phyloP scores from a whole-genome alignment of 495 filamentous ascomycete genomes.

The Lophiostoma macrostomum region DNA sequence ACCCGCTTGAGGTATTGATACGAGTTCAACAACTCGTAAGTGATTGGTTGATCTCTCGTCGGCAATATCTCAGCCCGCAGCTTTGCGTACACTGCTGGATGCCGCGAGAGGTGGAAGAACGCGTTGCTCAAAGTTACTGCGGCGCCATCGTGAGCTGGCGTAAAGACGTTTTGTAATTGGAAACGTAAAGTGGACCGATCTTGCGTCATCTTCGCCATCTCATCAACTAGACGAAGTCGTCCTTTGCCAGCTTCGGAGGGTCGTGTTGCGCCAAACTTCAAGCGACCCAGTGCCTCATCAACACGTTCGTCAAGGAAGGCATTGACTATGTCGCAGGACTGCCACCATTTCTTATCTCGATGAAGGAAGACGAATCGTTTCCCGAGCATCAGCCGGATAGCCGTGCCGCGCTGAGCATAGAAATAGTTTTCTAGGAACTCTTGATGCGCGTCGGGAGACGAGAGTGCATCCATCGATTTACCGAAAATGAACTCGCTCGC shows the following conservation, averaged over 20 bases:
- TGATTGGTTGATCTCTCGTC: slow-evolving; percentile 1
- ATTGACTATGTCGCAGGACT: slow-evolving; percentile 52
- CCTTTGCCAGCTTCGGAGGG: slow-evolving; percentile 18
- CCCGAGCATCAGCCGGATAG: slow-evolving; percentile 14
- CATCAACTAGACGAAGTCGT: slow-evolving; percentile 73
- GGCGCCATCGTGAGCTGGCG: slow-evolving; percentile 47
- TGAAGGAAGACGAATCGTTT: slow-evolving; percentile 49
- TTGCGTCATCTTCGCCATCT: slow-evolving; percentile 67
- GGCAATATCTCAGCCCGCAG: slow-evolving; percentile 13
- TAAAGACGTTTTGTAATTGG: slow-evolving; percentile 73
- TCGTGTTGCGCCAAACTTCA: slow-evolving; percentile 60
- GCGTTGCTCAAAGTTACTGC: slow-evolving; percentile 36
- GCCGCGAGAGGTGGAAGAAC: slow-evolving; percentile 8
- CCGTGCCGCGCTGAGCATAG: slow-evolving; percentile 18
- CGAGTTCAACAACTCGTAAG: slow-evolving; percentile 25
- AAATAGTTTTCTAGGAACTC: slow-evolving; percentile 33
- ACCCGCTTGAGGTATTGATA: slow-evolving; percentile 29
- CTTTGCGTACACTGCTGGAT: slow-evolving; percentile 4
- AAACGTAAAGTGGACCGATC: slow-evolving; percentile 70
- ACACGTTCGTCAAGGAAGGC: slow-evolving; percentile 65
- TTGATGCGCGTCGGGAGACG: slow-evolving; percentile 6
- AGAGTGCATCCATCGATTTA: slow-evolving; percentile 4
- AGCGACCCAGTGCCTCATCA: slow-evolving; percentile 63
- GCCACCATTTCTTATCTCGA: slow-evolving; percentile 56
- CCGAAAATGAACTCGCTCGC: slow-evolving; percentile 82